Evolutionary conservation across 2,329 filamentous ascomycete species (phyloP).

Genomic region (Scedosporium apiospermum): DNA sequence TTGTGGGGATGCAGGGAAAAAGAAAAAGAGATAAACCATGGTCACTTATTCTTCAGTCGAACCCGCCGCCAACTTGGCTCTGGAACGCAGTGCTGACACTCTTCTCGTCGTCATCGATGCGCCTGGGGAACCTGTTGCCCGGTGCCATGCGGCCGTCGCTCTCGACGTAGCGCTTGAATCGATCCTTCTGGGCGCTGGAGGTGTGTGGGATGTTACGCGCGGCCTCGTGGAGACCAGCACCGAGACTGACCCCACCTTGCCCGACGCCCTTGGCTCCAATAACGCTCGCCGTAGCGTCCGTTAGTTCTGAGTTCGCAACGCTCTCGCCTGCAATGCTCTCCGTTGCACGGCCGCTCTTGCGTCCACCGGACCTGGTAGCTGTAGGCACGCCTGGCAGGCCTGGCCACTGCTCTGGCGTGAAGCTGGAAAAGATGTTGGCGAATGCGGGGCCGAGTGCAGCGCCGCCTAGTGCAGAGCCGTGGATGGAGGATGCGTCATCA

Average conservation of each 20-base stretch:
- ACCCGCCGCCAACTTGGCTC: slow-evolving; percentile 71
- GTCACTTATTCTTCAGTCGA: slow-evolving; percentile 32
- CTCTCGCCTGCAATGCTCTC: slow-evolving; percentile 87
- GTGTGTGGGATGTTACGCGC: slow-evolving; percentile 47
- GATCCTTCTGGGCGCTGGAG: slow-evolving; percentile 44
- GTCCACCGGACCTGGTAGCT: slow-evolving; percentile 53
- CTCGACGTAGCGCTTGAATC: slow-evolving; percentile 90
- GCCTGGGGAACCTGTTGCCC: slow-evolving; percentile 43
- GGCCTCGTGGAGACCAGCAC: slow-evolving; percentile 65
- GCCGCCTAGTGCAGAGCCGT: slow-evolving; percentile 82
- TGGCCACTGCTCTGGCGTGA: slow-evolving; percentile 82
- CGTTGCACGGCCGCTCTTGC: slow-evolving; percentile 56
- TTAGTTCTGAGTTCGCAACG: slow-evolving; percentile 81
- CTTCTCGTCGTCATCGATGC: slow-evolving; percentile 85
- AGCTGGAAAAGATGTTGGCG: slow-evolving; percentile 91
- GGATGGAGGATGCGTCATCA: slow-evolving; percentile 92
- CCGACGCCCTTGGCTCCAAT: slow-evolving; percentile 65
- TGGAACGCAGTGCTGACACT: slow-evolving; percentile 95
- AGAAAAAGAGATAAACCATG: not conserved
- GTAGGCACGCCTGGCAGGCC: slow-evolving; percentile 57
- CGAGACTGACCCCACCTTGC: slow-evolving; percentile 81
- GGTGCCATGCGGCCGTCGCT: slow-evolving; percentile 62
- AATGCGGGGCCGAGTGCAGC: slow-evolving; percentile 67
- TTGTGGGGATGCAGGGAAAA: not conserved
- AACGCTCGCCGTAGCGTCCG: slow-evolving; percentile 72